Conservation (phyloP, 441 rosid species). For the Jatropha podagrica region DNA sequence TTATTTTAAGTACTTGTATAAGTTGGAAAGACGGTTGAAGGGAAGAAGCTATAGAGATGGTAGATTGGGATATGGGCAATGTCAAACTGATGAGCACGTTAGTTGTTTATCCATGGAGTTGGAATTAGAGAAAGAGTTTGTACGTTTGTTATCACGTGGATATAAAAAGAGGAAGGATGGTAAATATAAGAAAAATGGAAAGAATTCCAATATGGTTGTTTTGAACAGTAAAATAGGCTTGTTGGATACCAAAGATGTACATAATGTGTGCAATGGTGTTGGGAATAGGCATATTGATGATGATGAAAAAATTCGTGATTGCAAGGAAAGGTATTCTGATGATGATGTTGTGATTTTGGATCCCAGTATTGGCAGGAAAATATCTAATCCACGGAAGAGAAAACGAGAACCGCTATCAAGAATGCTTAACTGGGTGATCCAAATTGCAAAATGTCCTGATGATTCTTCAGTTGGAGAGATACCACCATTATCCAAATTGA, state of each 20-base stretch:
- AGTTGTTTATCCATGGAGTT: conserved; percentile 27
- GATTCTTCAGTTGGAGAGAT: conserved; percentile 35
- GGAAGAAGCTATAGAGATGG: conserved; percentile 25
- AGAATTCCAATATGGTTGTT: conserved; percentile 20
- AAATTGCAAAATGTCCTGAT: conserved; percentile 60
- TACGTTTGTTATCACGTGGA: conserved; percentile 28
- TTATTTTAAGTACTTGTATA: conserved; percentile 54
- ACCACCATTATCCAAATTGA: conserved; percentile 65
- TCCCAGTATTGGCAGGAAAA: conserved; percentile 16
- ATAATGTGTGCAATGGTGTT: conserved; percentile 17
- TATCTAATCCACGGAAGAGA: conserved; percentile 39
- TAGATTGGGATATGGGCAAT: conserved; percentile 28
- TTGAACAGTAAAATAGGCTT: conserved; percentile 20
- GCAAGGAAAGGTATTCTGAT: conserved; percentile 17
- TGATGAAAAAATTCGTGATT: conserved; percentile 24
- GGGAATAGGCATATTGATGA: conserved; percentile 26
- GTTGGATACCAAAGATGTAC: conserved; percentile 21
- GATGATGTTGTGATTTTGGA: conserved; percentile 26
- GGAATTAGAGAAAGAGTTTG: conserved; percentile 38
- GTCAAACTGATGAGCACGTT: conserved; percentile 25
- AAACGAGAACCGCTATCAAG: conserved; percentile 44
- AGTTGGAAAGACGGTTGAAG: conserved; percentile 52
- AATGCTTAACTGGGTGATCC: conserved; percentile 58
- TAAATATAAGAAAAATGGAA: conserved; percentile 26
- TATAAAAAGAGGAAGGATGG: conserved; percentile 26